Base-by-base conservation (phyloP, 805 yeast species). In the Cyberlindnera mississippiensis region DNA sequence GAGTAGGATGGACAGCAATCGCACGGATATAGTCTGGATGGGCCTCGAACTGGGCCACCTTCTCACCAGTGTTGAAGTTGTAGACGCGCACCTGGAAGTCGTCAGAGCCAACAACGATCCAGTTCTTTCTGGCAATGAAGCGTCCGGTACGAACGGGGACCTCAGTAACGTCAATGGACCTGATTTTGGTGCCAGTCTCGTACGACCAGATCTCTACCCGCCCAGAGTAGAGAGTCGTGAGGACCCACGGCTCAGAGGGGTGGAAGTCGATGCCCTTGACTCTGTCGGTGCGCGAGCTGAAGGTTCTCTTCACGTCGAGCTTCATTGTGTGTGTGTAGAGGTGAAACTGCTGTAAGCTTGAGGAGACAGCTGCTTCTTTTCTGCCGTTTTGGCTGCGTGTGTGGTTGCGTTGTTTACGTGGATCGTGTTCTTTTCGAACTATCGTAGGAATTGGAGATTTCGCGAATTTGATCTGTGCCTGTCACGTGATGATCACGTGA, bases 211-310 rank as follows among this genome's bases (percentile, higher is more conserved):
- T 87, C 67, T 90, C 97, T 41, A 88, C 80, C 39, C 67, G 65
- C 37, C 73, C 99, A 38, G 90, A 85, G 66, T 86, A 89, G 45
- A 87, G 72, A n/a, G 96, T 88, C 40, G 91, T 82, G 57, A 89
- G 72, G 39, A 89, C 80, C 98, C 98, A 91, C 40, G 99, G 98
- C 64, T 93, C 99, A 16, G 90, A 73, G 18, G 99, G 99, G 64
- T 93, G 99, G 73, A 93, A 85, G 67, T 93, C 99, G 60, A 93
- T 84, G 37, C 96, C 97, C 67, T 93, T 93, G 62, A 93, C 97
- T 64, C 99, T 82, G 64, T 90, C 97, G 30, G 97, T 83, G 57
- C 96, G 86, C 49, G 93, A 79, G 53, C 88, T 83, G 66, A 90
- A 86, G 56, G 82, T 82, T 71, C 85, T 87, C 76, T 52, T 55